These are phyloP conservation scores for Talaromyces stipitatus DNA, from an alignment of 495 filamentous ascomycete genomes.

Conservation along the genomic window DNA sequence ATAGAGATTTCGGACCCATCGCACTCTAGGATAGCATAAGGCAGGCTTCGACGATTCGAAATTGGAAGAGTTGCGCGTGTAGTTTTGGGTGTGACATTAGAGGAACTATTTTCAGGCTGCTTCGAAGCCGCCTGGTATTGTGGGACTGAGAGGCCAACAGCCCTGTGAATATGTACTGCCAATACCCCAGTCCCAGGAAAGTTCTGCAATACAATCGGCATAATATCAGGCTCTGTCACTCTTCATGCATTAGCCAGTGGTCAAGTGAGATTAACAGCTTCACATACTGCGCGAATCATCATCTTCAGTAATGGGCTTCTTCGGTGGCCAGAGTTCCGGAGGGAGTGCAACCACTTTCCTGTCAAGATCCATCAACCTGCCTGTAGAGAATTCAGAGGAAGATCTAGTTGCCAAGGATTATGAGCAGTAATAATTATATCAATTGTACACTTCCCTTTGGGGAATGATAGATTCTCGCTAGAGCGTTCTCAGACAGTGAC, in stretches of 20 bases:
- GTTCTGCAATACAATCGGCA: background rate
- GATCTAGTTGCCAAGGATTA: too few species aligned
- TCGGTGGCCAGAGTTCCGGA: background rate
- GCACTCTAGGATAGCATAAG: background rate
- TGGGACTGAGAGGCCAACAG: background rate
- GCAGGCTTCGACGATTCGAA: background rate
- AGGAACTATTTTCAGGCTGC: background rate
- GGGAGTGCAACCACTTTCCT: slow-evolving; percentile 14
- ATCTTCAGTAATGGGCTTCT: background rate
- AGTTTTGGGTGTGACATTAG: too few species aligned
- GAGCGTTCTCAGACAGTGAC: too few species aligned
- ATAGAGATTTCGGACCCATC: background rate
- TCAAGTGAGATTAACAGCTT: background rate
- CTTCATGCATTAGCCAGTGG: background rate
- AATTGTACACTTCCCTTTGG: too few species aligned
- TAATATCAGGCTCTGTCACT: background rate
- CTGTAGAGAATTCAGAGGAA: too few species aligned
- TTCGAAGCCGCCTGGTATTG: background rate
- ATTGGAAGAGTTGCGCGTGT: too few species aligned
- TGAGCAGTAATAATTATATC: too few species aligned
- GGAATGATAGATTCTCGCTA: too few species aligned
- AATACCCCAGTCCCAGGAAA: background rate
- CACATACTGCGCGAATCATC: background rate
- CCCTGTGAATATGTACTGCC: background rate
- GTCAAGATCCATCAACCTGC: too few species aligned